phyloP scores from a whole-genome alignment of 1,284 basidiomycete genomes.

The Leccinum fallax region DNA sequence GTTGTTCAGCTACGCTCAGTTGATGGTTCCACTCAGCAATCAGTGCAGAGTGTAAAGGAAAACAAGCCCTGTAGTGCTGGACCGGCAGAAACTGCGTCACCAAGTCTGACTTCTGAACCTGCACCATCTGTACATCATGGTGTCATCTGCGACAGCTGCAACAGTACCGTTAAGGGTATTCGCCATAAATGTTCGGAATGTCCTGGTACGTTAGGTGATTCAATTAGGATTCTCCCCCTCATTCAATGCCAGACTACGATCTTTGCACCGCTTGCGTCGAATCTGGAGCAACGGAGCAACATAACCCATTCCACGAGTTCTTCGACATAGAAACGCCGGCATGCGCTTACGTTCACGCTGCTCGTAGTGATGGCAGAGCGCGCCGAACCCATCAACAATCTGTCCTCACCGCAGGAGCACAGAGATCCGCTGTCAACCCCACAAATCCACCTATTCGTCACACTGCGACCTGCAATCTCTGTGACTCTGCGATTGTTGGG shows the following conservation, averaged over 20 bases:
- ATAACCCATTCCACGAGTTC: slow-evolving; percentile 69
- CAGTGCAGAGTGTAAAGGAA: slow-evolving; percentile 5
- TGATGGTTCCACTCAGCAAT: neutral
- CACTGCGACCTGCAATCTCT: slow-evolving; percentile 70
- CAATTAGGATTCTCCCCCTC: neutral
- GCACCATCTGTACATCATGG: slow-evolving; percentile 20
- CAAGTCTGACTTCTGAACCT: neutral
- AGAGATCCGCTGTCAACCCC: neutral
- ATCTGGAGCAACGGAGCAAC: slow-evolving; percentile 45
- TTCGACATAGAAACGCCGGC: slow-evolving; percentile 66
- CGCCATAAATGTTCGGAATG: slow-evolving; percentile 80
- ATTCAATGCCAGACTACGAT: slow-evolving; percentile 58
- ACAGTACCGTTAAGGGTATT: slow-evolving; percentile 54
- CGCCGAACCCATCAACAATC: slow-evolving; percentile 1
- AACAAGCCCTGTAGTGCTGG: neutral
- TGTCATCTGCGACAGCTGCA: slow-evolving; percentile 51
- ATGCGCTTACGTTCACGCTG: slow-evolving; percentile 62
- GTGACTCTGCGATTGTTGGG: slow-evolving; percentile 69
- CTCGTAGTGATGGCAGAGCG: slow-evolving; percentile 38
- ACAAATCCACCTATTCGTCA: slow-evolving; percentile 45
- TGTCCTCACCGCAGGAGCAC: slow-evolving; percentile 6
- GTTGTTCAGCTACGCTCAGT: slow-evolving; percentile 25
- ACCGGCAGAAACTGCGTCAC: neutral
- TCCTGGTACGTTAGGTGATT: slow-evolving; percentile 44
- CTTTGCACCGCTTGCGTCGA: slow-evolving; percentile 62